phyloP scores from a whole-genome alignment of 768 basidiomycete genomes.

The Phanerochaete sordida region DNA sequence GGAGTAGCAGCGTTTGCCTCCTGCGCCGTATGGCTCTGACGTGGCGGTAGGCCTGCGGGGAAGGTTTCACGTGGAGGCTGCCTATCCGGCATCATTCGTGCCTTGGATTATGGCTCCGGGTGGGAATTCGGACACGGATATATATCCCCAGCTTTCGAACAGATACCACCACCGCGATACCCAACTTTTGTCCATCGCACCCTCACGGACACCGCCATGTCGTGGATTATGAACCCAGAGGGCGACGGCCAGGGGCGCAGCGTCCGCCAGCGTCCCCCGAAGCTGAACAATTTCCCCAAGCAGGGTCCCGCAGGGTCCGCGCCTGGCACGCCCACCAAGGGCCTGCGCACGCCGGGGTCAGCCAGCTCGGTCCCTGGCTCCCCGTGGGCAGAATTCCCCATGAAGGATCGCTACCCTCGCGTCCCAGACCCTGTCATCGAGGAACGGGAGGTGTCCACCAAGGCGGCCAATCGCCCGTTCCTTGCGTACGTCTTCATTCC shows the following conservation, averaged over 20 bases:
- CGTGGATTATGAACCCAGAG: conserved; percentile 55
- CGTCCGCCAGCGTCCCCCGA: conserved; percentile 17
- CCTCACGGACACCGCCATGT: conserved; percentile 38
- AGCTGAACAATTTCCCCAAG: conserved; percentile 13
- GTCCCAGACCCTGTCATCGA: conserved; percentile 63
- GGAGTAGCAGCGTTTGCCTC: not conserved
- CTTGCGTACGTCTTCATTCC: conserved; percentile 55
- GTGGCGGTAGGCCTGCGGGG: not conserved
- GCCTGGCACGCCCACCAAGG: conserved; percentile 15
- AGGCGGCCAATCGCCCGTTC: conserved; percentile 83
- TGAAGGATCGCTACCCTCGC: conserved; percentile 40
- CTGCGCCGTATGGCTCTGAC: not conserved
- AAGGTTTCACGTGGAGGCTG: not conserved
- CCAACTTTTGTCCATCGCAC: not conserved
- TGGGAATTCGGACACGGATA: not conserved
- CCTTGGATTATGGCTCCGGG: not conserved
- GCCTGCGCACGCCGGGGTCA: conserved; percentile 5
- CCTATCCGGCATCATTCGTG: not conserved
- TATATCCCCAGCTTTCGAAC: conserved; percentile 2
- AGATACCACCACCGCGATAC: conserved; percentile 3
- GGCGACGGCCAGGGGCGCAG: conserved; percentile 18
- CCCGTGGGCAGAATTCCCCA: conserved; percentile 25
- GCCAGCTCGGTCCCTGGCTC: conserved; percentile 18
- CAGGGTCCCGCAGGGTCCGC: conserved; percentile 3
- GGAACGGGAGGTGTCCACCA: conserved; percentile 70